Evolutionary conservation across 495 filamentous ascomycete species (phyloP).

Genomic region (Xylaria scruposa): DNA sequence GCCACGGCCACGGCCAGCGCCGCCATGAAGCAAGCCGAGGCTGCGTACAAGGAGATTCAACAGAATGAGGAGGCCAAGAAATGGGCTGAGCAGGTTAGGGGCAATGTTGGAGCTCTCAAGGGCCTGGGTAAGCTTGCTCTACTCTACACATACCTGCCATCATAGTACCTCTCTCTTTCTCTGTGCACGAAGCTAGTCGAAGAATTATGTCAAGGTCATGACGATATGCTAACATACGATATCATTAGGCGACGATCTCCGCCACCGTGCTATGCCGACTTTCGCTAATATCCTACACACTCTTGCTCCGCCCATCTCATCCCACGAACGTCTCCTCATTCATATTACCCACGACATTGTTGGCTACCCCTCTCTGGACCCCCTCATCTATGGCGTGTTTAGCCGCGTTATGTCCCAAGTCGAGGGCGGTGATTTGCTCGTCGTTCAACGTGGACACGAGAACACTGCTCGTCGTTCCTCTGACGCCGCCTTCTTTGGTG

Average conservation of each 20-base stretch:
- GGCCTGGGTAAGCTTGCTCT: slow-evolving; percentile 72
- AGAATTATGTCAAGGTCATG: background rate
- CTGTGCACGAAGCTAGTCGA: slow-evolving; percentile 1
- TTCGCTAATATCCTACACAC: slow-evolving; percentile 94
- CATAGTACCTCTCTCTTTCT: background rate
- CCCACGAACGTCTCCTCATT: slow-evolving; percentile 96
- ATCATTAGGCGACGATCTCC: slow-evolving; percentile 80
- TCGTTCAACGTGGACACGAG: slow-evolving; percentile 91
- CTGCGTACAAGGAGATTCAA: slow-evolving; percentile 90
- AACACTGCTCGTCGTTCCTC: slow-evolving; percentile 72
- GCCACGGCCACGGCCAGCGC: slow-evolving; percentile 70
- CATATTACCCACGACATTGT: slow-evolving; percentile 96
- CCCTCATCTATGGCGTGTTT: slow-evolving; percentile 91
- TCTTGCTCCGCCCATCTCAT: slow-evolving; percentile 94
- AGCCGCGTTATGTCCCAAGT: slow-evolving; percentile 98
- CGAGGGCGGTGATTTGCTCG: slow-evolving; percentile 95
- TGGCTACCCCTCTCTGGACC: slow-evolving; percentile 93
- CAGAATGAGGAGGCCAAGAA: slow-evolving; percentile 94
- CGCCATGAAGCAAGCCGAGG: slow-evolving; percentile 94
- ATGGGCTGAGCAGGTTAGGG: slow-evolving; percentile 94
- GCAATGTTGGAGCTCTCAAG: slow-evolving; percentile 82
- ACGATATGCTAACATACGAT: slow-evolving; percentile 29
- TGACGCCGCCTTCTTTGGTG: slow-evolving; percentile 62
- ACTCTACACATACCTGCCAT: background rate
- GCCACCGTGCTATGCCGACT: slow-evolving; percentile 87